Percentiles rank a stretch among this genome's conserved stretches.
phyloP scores from a whole-genome alignment of 2,329 filamentous ascomycete genomes.

The Fusarium veterinarium region DNA sequence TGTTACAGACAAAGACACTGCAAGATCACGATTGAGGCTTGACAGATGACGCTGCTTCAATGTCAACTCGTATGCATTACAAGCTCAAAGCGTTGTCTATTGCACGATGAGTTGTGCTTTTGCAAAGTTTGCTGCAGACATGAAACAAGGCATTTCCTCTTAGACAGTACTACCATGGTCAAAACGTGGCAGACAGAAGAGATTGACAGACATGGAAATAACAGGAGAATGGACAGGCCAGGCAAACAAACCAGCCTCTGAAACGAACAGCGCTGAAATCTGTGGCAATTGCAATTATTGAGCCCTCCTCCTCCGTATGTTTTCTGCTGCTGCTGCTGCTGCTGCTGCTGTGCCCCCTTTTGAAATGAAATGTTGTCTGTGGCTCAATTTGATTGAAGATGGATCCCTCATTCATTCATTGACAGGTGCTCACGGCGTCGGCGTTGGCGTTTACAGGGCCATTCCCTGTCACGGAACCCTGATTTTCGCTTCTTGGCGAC shows the following conservation, averaged over 20 bases:
- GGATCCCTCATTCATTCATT: conserved; percentile 2
- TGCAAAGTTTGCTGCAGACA: neutral
- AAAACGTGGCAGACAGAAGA: neutral
- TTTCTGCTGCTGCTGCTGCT: neutral
- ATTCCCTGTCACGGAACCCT: conserved; percentile 21
- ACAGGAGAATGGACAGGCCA: neutral
- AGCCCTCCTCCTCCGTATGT: neutral
- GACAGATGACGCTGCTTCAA: conserved; percentile 12
- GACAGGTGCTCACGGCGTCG: conserved; percentile 11
- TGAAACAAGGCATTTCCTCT: neutral
- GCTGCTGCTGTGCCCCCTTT: conserved; percentile 12
- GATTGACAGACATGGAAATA: neutral
- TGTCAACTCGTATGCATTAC: neutral
- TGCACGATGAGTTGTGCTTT: neutral
- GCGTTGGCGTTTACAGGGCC: conserved; percentile 8
- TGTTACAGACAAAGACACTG: neutral
- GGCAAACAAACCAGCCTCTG: neutral
- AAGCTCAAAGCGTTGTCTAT: conserved; percentile 6
- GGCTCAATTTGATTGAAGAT: conserved; percentile 22
- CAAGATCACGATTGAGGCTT: conserved; percentile 4
- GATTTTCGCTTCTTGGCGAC: conserved; percentile 13
- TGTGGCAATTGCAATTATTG: neutral
- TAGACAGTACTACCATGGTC: neutral
- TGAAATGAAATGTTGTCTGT: neutral
- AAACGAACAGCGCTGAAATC: neutral